Evolutionary conservation across 192 early-diverging fungal species (phyloP), one percentile per base, ranked within the genome.

Genomic region (Tieghemiomyces parasiticus): DNA sequence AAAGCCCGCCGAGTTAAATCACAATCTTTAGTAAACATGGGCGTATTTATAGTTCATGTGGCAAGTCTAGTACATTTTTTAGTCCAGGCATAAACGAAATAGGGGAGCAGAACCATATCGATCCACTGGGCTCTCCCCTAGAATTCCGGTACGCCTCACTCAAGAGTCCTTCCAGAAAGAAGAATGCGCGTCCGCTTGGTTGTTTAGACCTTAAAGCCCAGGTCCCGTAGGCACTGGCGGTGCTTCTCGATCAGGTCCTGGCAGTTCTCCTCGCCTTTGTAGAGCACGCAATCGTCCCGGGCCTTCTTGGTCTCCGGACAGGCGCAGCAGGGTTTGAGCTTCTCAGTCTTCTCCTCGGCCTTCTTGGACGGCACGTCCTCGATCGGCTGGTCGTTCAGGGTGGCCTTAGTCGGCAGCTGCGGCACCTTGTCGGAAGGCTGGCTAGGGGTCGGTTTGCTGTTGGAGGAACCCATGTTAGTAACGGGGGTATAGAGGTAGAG

Each of bases 241-340:
- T 97, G 94, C 24, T 86, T 83, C 58, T 80, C 76, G 64, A 97
- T 89, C 49, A 95, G 70, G 45, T 92, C 88, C 62, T 79, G 72
- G 70, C 94, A 97, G 63, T 86, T 85, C 59, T 88, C 82, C 66
- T 97, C 92, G 44, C 92, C 92, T 1, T 81, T 74, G 33, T 78
- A 74, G 58, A 97, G 81, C 46, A 90, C 84, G 60, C 94, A 97
- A 34, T 88, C 80, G 68, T 95, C 92, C 56, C 92, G 81, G 38
- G 73, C 80, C 67, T 82, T 88, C 66, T 93, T 90, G 10, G 94
- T 97, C 61, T 97, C 94, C 32, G 90, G 91, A 65, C 94, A 97
- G 22, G 90, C 90, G 67, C 94, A 97, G 78, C 94, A 97, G 25
- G 94, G 94, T 72, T 93, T 95, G 66, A 81, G 68, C 26, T n/a